phyloP scores from a whole-genome alignment of 1,139 yeast species.

The Hyphopichia khmerensis region DNA sequence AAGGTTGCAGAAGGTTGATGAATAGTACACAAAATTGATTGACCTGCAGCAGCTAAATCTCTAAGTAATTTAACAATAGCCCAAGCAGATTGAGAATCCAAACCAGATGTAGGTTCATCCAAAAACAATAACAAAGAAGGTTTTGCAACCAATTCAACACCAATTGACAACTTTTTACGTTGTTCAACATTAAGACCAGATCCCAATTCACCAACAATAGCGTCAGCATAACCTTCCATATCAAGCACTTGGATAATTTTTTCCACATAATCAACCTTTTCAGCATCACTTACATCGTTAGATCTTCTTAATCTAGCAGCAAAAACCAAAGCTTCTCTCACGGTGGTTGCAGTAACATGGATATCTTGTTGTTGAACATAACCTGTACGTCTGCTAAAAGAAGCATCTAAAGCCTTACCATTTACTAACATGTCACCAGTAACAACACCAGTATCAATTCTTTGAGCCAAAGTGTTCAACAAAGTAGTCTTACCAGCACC shows the following conservation, averaged over 20 bases:
- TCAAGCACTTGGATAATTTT: conserved; percentile 36
- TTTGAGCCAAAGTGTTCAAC: conserved; percentile 30
- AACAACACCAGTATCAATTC: conserved; percentile 34
- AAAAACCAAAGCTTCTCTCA: conserved; percentile 36
- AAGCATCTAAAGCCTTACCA: conserved; percentile 31
- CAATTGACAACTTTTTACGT: conserved; percentile 36
- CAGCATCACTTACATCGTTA: conserved; percentile 22
- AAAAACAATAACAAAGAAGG: conserved; percentile 36
- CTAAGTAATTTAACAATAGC: conserved; percentile 41
- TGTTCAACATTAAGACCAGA: conserved; percentile 42
- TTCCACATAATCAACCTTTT: conserved; percentile 36
- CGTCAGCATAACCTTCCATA: conserved; percentile 35
- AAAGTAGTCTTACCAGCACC: conserved; percentile 38
- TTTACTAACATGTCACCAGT: conserved; percentile 38
- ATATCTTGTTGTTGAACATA: conserved; percentile 43
- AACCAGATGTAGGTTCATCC: conserved; percentile 43
- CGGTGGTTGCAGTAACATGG: conserved; percentile 35
- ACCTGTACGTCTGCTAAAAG: conserved; percentile 42
- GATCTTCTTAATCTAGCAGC: conserved; percentile 40
- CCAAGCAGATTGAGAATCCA: conserved; percentile 47
- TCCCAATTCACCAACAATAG: conserved; percentile 40
- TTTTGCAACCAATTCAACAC: conserved; percentile 41
- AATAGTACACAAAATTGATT: conserved; percentile 43
- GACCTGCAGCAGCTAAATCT: conserved; percentile 42
- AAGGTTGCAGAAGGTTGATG: conserved; percentile 44